Percentiles rank a stretch among this genome's conserved stretches.
Evolutionary conservation across 352 stramenopile species (phyloP).

Genomic region (Phytophthora macrochlamydospora): DNA sequence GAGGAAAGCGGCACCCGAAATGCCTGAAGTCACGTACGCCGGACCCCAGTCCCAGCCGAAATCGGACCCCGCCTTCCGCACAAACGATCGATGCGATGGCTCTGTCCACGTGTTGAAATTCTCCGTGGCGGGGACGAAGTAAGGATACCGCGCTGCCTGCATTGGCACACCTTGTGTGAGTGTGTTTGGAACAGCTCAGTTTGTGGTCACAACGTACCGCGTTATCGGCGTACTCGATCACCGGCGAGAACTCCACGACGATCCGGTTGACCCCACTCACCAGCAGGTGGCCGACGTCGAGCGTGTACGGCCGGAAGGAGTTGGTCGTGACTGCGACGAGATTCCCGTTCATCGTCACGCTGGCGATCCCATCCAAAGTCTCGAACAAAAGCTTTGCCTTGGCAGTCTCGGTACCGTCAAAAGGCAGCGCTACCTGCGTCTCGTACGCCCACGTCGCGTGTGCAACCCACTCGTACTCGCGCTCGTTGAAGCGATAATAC

Average conservation of each 20-base stretch:
- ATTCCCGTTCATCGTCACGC: slow-evolving; percentile 68
- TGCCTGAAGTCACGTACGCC: slow-evolving; percentile 67
- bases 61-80: slow-evolving; percentile 85
- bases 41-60: slow-evolving; percentile 91
- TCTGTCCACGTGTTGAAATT: slow-evolving; percentile 87
- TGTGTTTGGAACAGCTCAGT: too few species aligned
- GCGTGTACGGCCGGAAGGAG: slow-evolving; percentile 67
- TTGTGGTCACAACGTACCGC: slow-evolving; percentile 22
- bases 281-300: slow-evolving; percentile 38
- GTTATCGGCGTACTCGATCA: slow-evolving; percentile 54
- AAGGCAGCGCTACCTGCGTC: slow-evolving; percentile 43
- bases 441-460: slow-evolving; percentile 80
- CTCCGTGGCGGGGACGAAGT: slow-evolving; percentile 71
- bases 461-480: slow-evolving; percentile 67
- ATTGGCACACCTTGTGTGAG: not conserved
- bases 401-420: not conserved
- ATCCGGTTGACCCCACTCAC: slow-evolving; percentile 50
- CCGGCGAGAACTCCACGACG: slow-evolving; percentile 59
- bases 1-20: slow-evolving; percentile 58
- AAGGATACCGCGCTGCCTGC: slow-evolving; percentile 68
- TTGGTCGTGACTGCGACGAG: slow-evolving; percentile 55
- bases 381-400: slow-evolving; percentile 58
- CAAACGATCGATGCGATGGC: slow-evolving; percentile 74
- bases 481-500: slow-evolving; percentile 79
- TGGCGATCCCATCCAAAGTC: slow-evolving; percentile 70